Base-by-base conservation (phyloP, 192 early-diverging fungal genomes). In the Dissophora globulifera region DNA sequence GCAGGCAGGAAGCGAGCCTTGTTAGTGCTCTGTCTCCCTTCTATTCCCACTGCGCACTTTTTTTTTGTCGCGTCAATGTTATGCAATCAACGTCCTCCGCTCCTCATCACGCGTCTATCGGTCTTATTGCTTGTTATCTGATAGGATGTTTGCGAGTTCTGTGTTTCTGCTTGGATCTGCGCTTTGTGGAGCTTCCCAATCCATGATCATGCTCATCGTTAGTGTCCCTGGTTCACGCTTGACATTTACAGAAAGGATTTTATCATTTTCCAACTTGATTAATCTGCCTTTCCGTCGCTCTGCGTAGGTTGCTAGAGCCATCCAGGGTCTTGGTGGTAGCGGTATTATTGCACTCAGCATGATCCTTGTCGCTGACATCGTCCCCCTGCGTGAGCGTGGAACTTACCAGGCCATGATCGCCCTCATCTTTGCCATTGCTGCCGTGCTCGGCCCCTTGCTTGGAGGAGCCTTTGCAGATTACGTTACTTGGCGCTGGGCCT, bases 401-500 rank as follows among this genome's bases (percentile, higher is more conserved):
- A 88, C 90, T 63, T 94, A 90, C 69, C 90, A 93, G 80, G 90
- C 89, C n/a, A 78, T 92, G 12, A 50, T 93, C 26, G 88, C 87
- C 41, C 83, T 87, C 20, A 81, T 92, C 31, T 93, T 92, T 78
- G 90, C 89, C 3, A 60, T 93, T 29, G 84, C 92, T 15, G 87
- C 87, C 2, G 86, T 93, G 4, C 69, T 93, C 31, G 94, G 92
- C 0, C 94, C 94, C 13, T 68, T 96, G 10, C 58, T 93, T 1
- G 94, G 94, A 25, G 94, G 94, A 8, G 67, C 86, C 9, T 91
- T 96, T 43, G 82, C 89, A 0, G 94, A 96, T 60, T 51, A 75
- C 66, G 65, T 67, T 61, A 83, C 78, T 13, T 91, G 90, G 90
- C 82, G 90, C 29, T 91, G 91, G 86, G 91, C 86, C 29, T 94